These are phyloP conservation scores for Xylaria sp. DNA, from an alignment of 2,329 filamentous ascomycete genomes.

Conservation along the genomic window DNA sequence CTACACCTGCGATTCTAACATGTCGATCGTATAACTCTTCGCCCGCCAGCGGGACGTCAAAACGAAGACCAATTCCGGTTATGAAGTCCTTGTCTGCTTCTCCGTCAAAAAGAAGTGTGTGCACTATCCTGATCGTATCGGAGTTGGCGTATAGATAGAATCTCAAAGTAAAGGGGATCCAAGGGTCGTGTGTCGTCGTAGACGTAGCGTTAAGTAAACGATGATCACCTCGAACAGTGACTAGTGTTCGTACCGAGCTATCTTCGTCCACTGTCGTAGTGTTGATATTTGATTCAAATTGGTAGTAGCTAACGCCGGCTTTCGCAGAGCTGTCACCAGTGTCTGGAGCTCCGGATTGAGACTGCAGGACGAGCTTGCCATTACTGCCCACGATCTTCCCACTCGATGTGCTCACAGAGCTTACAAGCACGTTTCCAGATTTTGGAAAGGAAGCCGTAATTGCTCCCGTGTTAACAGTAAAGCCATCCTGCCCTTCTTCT, in stretches of 20 bases:
- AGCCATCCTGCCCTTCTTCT: conserved; percentile 42
- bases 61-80: conserved; percentile 64
- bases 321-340: conserved; percentile 53
- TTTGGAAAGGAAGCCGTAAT: conserved; percentile 57
- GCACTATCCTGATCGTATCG: conserved; percentile 64
- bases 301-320: conserved; percentile 54
- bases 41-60: conserved; percentile 63
- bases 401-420: conserved; percentile 53
- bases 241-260: conserved; percentile 57
- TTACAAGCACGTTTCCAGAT: conserved; percentile 54
- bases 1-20: conserved; percentile 64
- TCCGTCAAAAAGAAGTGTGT: conserved; percentile 67
- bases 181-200: conserved; percentile 54
- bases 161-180: conserved; percentile 65
- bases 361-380: conserved; percentile 64
- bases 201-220: conserved; percentile 43
- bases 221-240: conserved; percentile 58
- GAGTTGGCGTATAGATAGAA: conserved; percentile 70
- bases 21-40: conserved; percentile 69
- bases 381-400: conserved; percentile 58
- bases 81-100: conserved; percentile 63
- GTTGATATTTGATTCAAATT: conserved; percentile 62
- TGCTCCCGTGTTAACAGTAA: conserved; percentile 59
- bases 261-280: conserved; percentile 61
- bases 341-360: conserved; percentile 60